Conservation (phyloP, 495 filamentous ascomycete genomes). For the Melanomma pulvis-pyrius region DNA sequence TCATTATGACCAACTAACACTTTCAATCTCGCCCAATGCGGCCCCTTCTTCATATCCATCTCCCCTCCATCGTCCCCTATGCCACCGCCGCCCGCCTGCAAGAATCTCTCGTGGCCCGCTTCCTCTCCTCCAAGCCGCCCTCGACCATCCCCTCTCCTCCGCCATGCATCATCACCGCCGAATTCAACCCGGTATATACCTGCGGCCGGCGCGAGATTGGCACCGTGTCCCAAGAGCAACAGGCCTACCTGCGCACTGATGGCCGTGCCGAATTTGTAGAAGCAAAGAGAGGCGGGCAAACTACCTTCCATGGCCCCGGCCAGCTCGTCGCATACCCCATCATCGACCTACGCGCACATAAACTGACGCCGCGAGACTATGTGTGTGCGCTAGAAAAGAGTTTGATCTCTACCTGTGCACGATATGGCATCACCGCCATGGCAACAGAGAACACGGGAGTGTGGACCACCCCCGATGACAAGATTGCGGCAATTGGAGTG, state of each 20-base stretch:
- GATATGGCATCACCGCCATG: slow-evolving; percentile 60
- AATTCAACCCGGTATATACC: slow-evolving; percentile 81
- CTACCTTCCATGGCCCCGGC: slow-evolving; percentile 93
- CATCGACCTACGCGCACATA: slow-evolving; percentile 67
- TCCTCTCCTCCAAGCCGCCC: slow-evolving; percentile 51
- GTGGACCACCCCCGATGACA: slow-evolving; percentile 57
- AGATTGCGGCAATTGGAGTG: slow-evolving; percentile 88
- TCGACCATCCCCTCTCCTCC: slow-evolving; percentile 47
- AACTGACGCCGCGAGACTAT: slow-evolving; percentile 63
- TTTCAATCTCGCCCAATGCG: slow-evolving; percentile 42
- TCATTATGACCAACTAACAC: neutral
- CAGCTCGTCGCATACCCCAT: slow-evolving; percentile 91
- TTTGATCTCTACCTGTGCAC: slow-evolving; percentile 64
- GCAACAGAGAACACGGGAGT: slow-evolving; percentile 84
- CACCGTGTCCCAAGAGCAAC: slow-evolving; percentile 54
- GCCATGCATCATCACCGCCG: slow-evolving; percentile 79
- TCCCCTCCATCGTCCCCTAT: slow-evolving; percentile 60
- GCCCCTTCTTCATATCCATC: slow-evolving; percentile 68
- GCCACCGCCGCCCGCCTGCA: slow-evolving; percentile 47
- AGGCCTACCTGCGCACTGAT: slow-evolving; percentile 45
- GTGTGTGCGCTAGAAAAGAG: slow-evolving; percentile 74
- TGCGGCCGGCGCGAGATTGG: slow-evolving; percentile 80
- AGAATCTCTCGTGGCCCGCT: slow-evolving; percentile 46
- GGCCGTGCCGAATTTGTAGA: slow-evolving; percentile 64
- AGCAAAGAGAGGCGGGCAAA: slow-evolving; percentile 82